These are phyloP conservation scores for Pelargonium myrrhifolium DNA, from an alignment of 441 rosid species.

Conservation along the genomic window DNA sequence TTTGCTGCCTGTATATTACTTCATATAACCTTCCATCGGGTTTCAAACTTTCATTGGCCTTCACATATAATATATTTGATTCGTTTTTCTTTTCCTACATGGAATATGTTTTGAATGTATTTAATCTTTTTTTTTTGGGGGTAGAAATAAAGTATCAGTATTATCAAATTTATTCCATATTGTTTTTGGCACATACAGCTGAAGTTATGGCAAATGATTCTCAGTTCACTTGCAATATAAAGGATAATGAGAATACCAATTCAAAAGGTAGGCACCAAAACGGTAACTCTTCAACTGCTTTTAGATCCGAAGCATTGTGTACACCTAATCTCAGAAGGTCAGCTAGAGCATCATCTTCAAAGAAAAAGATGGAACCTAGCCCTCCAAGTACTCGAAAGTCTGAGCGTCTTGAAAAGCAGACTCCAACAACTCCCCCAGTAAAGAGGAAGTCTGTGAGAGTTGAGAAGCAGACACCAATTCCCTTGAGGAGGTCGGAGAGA, in stretches of 20 bases:
- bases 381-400: conserved; percentile 43
- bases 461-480: conserved; percentile 36
- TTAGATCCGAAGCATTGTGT: conserved; percentile 14
- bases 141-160: background rate
- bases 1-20: background rate
- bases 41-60: background rate
- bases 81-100: background rate
- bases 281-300: conserved; percentile 30
- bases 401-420: conserved; percentile 43
- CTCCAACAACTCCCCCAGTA: conserved; percentile 32
- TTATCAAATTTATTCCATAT: background rate
- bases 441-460: conserved; percentile 31
- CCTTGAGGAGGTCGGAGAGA: conserved; percentile 56
- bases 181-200: background rate
- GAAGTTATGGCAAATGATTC: conserved; percentile 36
- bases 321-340: conserved; percentile 40
- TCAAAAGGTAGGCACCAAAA: conserved; percentile 28
- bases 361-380: conserved; percentile 28
- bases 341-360: conserved; percentile 32
- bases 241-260: conserved; percentile 29
- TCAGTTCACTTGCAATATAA: conserved; percentile 25
- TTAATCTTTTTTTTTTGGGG: background rate
- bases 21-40: too few species aligned
- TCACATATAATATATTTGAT: background rate
- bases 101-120: background rate